These are phyloP conservation scores for Zelonia costaricensis DNA, from an alignment of 208 protist species.

Conservation along the genomic window DNA sequence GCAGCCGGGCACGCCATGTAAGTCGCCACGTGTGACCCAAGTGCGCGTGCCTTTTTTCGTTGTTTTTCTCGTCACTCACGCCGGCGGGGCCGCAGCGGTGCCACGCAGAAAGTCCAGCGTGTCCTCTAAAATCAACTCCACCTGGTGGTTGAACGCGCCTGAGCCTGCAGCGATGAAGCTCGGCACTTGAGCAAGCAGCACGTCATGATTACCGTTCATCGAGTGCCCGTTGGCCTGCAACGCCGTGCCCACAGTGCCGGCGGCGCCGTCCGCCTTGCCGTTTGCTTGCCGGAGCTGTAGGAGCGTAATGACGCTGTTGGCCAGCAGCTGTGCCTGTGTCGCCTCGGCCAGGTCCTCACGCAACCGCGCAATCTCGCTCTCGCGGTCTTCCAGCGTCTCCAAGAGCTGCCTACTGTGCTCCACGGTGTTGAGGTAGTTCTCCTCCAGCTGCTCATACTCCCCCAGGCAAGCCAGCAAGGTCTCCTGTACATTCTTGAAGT, in stretches of 20 bases:
- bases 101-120: slow-evolving; percentile 26
- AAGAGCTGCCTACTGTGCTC: slow-evolving; percentile 29
- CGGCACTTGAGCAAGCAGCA: background rate
- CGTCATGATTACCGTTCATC: background rate
- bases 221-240: background rate
- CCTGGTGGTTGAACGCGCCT: background rate
- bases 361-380: slow-evolving; percentile 18
- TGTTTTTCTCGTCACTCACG: slow-evolving; percentile 1
- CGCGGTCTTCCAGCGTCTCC: slow-evolving; percentile 18
- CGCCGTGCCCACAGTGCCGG: background rate
- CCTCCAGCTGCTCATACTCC: slow-evolving; percentile 31
- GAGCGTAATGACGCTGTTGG: background rate
- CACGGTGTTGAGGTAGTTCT: slow-evolving; percentile 31
- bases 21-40: too few relatives aligned
- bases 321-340: background rate
- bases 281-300: background rate
- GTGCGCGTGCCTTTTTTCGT: background rate
- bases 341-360: slow-evolving; percentile 9
- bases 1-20: background rate
- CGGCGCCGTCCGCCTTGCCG: background rate
- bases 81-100: background rate
- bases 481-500: slow-evolving; percentile 25
- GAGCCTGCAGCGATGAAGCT: background rate
- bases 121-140: slow-evolving; percentile 23
- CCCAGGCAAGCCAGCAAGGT: slow-evolving; percentile 26